Base-by-base conservation (phyloP, 164 flowering plant species). In the Vitis rupestris region DNA sequence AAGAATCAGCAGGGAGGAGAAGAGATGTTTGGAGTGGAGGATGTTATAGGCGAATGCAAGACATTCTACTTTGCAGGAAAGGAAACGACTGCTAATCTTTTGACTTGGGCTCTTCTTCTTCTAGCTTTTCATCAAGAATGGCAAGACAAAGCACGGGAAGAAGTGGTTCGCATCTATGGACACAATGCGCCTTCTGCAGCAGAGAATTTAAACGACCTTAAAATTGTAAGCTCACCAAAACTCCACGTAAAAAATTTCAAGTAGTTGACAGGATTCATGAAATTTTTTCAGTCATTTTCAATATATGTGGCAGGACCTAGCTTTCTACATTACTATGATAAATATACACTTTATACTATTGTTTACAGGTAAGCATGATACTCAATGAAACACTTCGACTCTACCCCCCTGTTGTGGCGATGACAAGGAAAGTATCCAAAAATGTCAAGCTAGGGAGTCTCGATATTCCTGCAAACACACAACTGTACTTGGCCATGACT, bases 1-100 rank as follows among this genome's bases (percentile, higher is more conserved):
- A 83, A 80, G 62, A 74, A 78, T 50, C 73, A 72, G 57, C 59
- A 77, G 55, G 82, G 75, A 9, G 50, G 69, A 61, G 84, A 80
- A 65, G 89, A 86, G 66, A 77, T 64, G 58, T 55, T 90, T 8
- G 74, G 75, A 3, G 60, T 68, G 6, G 89, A 90, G 9, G 93
- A 88, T 48, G 72, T 90, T 1, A 82, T 86, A 31, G 87, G 85
- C 53, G 91, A 90, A 69, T 88, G 91, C 85, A 87, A 88, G 83
- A 87, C 90, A 50, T 87, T 90, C 68, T 87, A 88, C 82, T 86
- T 90, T 64, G 90, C 90, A 6, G 91, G 90, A 56, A 87, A 87
- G 71, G 97, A 89, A 70, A 91, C 92, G n/a, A 89, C 80, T 50
- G 93, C 87, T 13, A 83, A 83, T 73, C 68, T 82, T 6, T 58